A percentile compares a stretch with the other conserved stretches of the same genome.
Conservation (phyloP, 345 rosid species). For the Dovyalis caffra region DNA sequence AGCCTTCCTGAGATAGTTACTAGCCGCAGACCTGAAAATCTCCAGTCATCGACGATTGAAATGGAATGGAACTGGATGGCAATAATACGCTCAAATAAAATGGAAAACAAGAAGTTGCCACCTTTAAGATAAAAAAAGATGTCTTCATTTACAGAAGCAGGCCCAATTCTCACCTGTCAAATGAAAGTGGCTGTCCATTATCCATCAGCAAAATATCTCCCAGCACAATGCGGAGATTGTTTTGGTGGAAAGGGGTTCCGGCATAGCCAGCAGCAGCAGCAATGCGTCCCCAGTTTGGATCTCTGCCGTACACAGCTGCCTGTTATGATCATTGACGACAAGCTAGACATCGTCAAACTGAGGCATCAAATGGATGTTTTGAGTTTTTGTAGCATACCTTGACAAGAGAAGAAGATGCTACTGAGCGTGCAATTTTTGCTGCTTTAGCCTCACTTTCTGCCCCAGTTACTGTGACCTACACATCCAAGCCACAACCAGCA, state of each 20-base stretch:
- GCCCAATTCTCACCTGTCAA: slow-evolving; percentile 57
- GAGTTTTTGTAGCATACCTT: slow-evolving; percentile 49
- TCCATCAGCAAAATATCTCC: slow-evolving; percentile 87
- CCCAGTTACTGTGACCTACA: slow-evolving; percentile 68
- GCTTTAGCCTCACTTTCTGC: slow-evolving; percentile 71
- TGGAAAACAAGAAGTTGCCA: not conserved
- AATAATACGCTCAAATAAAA: not conserved
- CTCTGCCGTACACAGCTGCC: slow-evolving; percentile 97
- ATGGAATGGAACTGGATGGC: not conserved
- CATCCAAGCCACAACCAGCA: not conserved
- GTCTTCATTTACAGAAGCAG: not conserved
- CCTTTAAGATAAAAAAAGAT: no score
- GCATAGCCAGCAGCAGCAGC: slow-evolving; percentile 96
- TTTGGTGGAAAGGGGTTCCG: slow-evolving; percentile 59
- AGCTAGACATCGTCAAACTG: slow-evolving; percentile 20
- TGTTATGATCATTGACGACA: slow-evolving; percentile 26
- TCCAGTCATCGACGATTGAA: slow-evolving; percentile 1
- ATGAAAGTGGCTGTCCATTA: slow-evolving; percentile 82
- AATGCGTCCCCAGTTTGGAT: slow-evolving; percentile 96
- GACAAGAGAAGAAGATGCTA: slow-evolving; percentile 92
- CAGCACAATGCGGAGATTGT: slow-evolving; percentile 60
- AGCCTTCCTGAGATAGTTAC: slow-evolving; percentile 64
- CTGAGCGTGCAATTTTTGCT: slow-evolving; percentile 85
- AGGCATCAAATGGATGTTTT: slow-evolving; percentile 15
- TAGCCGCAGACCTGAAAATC: slow-evolving; percentile 61